phyloP scores from a whole-genome alignment of 1,139 yeast species.

The Saccharomycopsis hybrid region DNA sequence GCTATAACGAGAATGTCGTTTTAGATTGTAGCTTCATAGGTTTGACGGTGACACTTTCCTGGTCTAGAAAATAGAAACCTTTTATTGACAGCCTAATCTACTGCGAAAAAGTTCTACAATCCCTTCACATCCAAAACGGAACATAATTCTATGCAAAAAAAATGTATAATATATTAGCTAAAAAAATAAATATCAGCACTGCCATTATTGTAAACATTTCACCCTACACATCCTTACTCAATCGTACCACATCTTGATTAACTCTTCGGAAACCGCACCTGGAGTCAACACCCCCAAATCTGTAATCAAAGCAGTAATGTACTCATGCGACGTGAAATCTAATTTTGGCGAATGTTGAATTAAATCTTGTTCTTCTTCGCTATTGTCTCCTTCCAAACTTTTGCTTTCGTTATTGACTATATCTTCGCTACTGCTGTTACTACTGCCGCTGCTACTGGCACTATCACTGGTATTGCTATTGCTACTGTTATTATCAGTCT shows the following conservation, averaged over 20 bases:
- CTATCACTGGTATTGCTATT: constrained; percentile 20
- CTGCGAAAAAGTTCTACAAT: too few species aligned
- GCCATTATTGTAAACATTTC: neutral
- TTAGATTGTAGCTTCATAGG: too few species aligned
- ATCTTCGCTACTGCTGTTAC: constrained; percentile 22
- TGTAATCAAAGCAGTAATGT: constrained; percentile 90
- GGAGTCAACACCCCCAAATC: constrained; percentile 97
- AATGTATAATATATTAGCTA: too few species aligned
- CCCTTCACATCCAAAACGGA: too few species aligned
- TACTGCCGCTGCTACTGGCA: too few species aligned
- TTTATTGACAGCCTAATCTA: too few species aligned
- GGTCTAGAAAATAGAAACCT: too few species aligned
- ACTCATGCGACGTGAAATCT: constrained; percentile 95
- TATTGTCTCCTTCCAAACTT: constrained; percentile 12
- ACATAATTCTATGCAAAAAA: too few species aligned
- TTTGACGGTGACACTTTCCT: too few species aligned
- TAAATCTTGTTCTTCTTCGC: constrained; percentile 9
- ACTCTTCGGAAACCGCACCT: constrained; percentile 94
- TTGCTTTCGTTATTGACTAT: neutral
- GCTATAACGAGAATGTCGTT: too few species aligned
- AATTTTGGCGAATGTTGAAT: constrained; percentile 42
- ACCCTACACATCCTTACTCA: constrained; percentile 27
- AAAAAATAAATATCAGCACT: too few species aligned
- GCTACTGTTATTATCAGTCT: constrained; percentile 31
- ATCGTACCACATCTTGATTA: constrained; percentile 97